Evolutionary conservation across 352 stramenopile species (phyloP).

Genomic region (Globisporangium cylindrosporum): DNA sequence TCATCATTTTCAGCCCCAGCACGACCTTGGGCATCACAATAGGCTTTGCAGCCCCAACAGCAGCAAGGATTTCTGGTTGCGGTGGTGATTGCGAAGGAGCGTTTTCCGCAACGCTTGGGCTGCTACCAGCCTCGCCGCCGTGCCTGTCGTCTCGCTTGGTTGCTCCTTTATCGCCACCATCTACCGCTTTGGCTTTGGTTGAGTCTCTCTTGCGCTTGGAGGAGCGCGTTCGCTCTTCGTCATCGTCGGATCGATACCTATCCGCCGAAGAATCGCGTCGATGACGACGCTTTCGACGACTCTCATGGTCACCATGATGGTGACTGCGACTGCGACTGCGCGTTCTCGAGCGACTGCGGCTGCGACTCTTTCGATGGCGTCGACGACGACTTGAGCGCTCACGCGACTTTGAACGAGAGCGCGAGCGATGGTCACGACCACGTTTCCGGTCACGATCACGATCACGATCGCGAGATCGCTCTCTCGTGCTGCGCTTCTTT

Average conservation of each 20-base stretch:
- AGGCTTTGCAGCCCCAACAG: constrained; percentile 2
- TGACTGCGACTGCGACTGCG: constrained; percentile 29
- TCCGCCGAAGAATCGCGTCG: constrained; percentile 21
- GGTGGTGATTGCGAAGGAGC: background rate
- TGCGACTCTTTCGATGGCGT: constrained; percentile 17
- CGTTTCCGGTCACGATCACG: constrained; percentile 15
- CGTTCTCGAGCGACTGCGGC: constrained; percentile 22
- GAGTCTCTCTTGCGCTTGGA: constrained; percentile 21
- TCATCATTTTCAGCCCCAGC: constrained; percentile 41
- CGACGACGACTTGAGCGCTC: constrained; percentile 26
- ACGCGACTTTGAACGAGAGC: constrained; percentile 24
- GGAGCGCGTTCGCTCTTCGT: constrained; percentile 10
- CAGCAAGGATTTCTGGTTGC: background rate
- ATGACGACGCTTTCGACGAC: constrained; percentile 18
- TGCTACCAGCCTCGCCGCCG: background rate
- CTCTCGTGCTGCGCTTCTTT: constrained; percentile 13
- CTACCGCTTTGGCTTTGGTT: background rate
- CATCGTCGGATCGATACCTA: constrained; percentile 11
- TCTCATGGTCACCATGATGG: constrained; percentile 15
- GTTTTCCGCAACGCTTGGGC: background rate
- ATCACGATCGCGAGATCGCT: constrained; percentile 11
- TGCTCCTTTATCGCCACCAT: background rate
- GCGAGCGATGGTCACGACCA: constrained; percentile 21
- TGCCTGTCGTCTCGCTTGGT: background rate
- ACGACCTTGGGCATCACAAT: constrained; percentile 36